phyloP scores from a whole-genome alignment of 2,329 filamentous ascomycete genomes.

The Talaromyces verruculosus region DNA sequence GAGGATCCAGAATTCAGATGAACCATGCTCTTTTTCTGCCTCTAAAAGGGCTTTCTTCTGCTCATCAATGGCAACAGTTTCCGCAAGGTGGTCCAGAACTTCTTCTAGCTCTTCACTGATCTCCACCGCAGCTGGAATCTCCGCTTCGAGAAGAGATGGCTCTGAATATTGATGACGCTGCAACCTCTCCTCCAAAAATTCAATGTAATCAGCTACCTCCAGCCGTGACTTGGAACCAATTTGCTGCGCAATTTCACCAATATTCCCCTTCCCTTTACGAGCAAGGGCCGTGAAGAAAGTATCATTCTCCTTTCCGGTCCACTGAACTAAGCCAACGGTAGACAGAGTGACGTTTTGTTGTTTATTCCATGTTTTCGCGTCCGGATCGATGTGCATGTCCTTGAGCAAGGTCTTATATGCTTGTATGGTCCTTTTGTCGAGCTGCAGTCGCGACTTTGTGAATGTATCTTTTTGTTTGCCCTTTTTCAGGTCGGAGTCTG shows the following conservation, averaged over 20 bases:
- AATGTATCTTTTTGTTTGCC: not conserved
- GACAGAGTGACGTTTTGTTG: slow-evolving; percentile 2
- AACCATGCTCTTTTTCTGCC: slow-evolving; percentile 62
- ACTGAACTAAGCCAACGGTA: slow-evolving; percentile 52
- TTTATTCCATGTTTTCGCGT: not conserved
- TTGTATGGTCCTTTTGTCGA: slow-evolving; percentile 34
- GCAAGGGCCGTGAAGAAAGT: slow-evolving; percentile 66
- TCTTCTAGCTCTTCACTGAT: slow-evolving; percentile 64
- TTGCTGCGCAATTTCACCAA: slow-evolving; percentile 60
- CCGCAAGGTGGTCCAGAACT: slow-evolving; percentile 67
- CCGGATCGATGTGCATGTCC: slow-evolving; percentile 36
- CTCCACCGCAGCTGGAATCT: slow-evolving; percentile 72
- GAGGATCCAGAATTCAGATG: slow-evolving; percentile 62
- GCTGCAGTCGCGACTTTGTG: not conserved
- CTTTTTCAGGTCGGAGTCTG: slow-evolving; percentile 3
- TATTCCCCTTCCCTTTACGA: slow-evolving; percentile 63
- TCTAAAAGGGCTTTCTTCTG: slow-evolving; percentile 60
- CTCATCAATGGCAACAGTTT: slow-evolving; percentile 64
- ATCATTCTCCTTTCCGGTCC: slow-evolving; percentile 71
- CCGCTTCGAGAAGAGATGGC: slow-evolving; percentile 28
- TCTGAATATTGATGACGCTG: not conserved
- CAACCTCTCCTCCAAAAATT: slow-evolving; percentile 54
- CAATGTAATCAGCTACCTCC: slow-evolving; percentile 71
- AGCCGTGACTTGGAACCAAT: slow-evolving; percentile 70
- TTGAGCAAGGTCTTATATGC: slow-evolving; percentile 57